Evolutionary conservation across 306 rosid genomes (phyloP).

Genomic region (Cucurbita moschata): DNA sequence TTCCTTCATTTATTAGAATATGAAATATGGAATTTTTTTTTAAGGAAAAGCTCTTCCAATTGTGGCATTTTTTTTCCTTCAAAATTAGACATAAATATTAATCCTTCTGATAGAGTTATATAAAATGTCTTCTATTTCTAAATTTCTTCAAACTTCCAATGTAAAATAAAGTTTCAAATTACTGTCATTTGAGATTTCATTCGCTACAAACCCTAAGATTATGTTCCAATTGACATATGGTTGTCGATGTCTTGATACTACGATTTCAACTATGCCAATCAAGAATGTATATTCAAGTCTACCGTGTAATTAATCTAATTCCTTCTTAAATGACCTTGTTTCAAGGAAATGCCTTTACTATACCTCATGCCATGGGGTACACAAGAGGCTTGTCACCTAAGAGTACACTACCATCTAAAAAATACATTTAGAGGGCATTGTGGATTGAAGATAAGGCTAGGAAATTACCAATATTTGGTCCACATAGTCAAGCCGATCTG

Average conservation of each 20-base stretch:
- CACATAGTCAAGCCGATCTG: slow-evolving; percentile 39
- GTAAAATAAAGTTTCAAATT: background rate
- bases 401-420: background rate
- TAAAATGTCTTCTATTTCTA: background rate
- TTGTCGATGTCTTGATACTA: background rate
- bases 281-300: background rate
- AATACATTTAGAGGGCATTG: background rate
- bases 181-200: background rate
- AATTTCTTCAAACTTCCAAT: background rate
- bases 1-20: background rate
- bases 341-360: background rate
- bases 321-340: background rate
- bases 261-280: background rate
- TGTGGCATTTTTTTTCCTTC: background rate
- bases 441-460: slow-evolving; percentile 1
- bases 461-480: slow-evolving; percentile 34
- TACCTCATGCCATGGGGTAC: background rate
- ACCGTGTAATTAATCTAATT: background rate
- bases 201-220: background rate
- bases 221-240: background rate
- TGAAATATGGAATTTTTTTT: background rate
- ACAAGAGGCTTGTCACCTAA: background rate
- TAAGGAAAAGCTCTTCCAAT: background rate
- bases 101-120: background rate
- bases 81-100: background rate